Evolutionary conservation across 805 yeast species (phyloP), one percentile per base, ranked within the genome.

Genomic region (Candida maesae): DNA sequence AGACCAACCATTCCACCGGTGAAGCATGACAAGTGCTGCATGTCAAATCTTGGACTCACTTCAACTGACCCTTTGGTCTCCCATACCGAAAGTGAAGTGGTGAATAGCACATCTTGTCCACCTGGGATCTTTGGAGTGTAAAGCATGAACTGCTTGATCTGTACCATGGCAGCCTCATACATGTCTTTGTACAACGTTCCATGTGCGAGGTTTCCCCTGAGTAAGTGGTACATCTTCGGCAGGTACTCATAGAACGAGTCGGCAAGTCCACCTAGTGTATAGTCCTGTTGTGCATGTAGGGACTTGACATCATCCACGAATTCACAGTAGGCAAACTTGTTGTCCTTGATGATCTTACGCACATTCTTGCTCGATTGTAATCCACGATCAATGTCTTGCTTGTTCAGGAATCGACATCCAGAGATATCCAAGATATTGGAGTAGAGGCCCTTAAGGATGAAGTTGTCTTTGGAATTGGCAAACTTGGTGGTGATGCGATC

Each of bases 1-100:
- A 76, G 51, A 0, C 74, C 74, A 51, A 71, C 62, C 69, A 73
- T 74, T 2, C 80, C 76, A 13, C 80, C 81, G 4, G 74, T 60
- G 41, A 71, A 74, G 50, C 84, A 78, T 6, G 73, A 55, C 35
- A 74, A 58, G 45, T 74, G 78, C 21, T 70, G 61, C 66, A 70
- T 67, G 42, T 70, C 73, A 33, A 63, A 47, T 16, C 61, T 56
- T 36, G 62, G 60, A 2, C 42, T 15, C 9, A 46, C 39, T 2
- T 42, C 36, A 3, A 44, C 39, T 8, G 47, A 52, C 9, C 47
- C 39, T 4, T 47, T 36, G 4, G 53, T 39, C 26, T 55, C 52
- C 3, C 64, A 64, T 1, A 56, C 52, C 3, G 48, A 24, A 2
- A 61, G 36, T 8, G 58, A 44, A 4, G 56, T 42, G 2, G 49